These are phyloP conservation scores for Candida patagonica DNA, from an alignment of 805 yeast species.

Conservation along the genomic window DNA sequence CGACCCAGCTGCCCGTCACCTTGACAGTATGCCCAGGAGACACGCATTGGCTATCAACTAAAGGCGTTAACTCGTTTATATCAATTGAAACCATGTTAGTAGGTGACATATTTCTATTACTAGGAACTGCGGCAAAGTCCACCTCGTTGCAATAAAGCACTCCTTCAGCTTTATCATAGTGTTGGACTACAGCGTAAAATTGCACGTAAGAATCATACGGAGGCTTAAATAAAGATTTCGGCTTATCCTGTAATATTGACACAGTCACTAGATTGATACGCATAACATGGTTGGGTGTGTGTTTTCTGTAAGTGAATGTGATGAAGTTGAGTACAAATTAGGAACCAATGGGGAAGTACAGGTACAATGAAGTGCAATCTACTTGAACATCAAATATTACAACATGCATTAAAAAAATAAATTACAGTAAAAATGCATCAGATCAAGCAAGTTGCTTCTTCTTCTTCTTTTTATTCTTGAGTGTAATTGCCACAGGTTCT, in stretches of 20 bases:
- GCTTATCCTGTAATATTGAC: not conserved
- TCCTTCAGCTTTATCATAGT: conserved; percentile 2
- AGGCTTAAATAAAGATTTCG: not conserved
- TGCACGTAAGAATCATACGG: conserved; percentile 1
- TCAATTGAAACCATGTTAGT: not conserved
- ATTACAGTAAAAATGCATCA: not conserved
- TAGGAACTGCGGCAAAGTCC: not conserved
- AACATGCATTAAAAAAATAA: too few species aligned
- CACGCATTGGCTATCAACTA: not conserved
- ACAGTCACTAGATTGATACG: conserved; percentile 1
- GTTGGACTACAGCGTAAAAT: conserved; percentile 2
- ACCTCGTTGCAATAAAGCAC: not conserved
- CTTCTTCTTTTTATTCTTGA: conserved; percentile 54
- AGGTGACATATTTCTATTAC: not conserved
- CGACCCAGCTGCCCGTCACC: conserved; percentile 4
- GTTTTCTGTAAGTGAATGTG: not conserved
- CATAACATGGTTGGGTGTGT: too few species aligned
- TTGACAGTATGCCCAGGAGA: conserved; percentile 2
- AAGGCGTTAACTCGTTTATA: not conserved
- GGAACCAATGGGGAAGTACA: not conserved
- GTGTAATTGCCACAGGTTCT: conserved; percentile 40
- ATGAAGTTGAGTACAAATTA: not conserved
- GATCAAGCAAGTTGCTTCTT: conserved; percentile 26
- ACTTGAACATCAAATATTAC: too few species aligned
- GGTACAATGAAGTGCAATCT: not conserved